phyloP scores from a whole-genome alignment of 164 flowering plant species.

The Santalum album region DNA sequence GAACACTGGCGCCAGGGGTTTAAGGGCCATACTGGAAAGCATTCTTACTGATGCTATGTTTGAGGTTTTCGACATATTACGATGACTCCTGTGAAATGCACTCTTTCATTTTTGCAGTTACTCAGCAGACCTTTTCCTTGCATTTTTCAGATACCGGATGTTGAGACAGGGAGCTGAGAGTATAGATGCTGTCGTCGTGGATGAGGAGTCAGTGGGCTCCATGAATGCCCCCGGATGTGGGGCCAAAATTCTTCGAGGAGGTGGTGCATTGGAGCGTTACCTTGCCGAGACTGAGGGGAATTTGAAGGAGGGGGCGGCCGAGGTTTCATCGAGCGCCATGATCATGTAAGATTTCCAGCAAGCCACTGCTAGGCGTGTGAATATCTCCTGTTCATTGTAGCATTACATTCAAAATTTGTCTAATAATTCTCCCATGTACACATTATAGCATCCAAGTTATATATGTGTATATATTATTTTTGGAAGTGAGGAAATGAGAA shows the following conservation, averaged over 20 bases:
- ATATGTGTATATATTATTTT: too few relatives aligned
- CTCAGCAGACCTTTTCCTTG: background rate
- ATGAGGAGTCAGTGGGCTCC: slow-evolving; percentile 77
- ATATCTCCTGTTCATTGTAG: too few relatives aligned
- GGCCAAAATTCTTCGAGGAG: slow-evolving; percentile 81
- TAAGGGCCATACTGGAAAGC: slow-evolving; percentile 76
- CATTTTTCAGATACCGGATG: slow-evolving; percentile 75
- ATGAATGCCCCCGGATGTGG: slow-evolving; percentile 50
- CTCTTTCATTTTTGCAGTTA: background rate
- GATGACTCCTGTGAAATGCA: background rate
- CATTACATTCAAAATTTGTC: too few relatives aligned
- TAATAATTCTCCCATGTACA: too few relatives aligned
- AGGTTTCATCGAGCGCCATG: slow-evolving; percentile 82
- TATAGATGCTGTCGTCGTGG: slow-evolving; percentile 88
- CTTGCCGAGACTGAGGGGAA: too few relatives aligned
- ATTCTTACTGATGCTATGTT: slow-evolving; percentile 94
- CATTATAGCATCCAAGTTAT: too few relatives aligned
- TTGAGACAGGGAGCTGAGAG: slow-evolving; percentile 58
- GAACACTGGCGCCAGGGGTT: slow-evolving; percentile 96
- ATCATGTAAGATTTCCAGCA: slow-evolving; percentile 48
- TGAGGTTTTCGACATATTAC: slow-evolving; percentile 48
- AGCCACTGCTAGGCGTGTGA: too few relatives aligned
- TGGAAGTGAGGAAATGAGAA: too few relatives aligned
- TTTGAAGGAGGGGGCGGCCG: slow-evolving; percentile 47
- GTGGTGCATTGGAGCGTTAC: slow-evolving; percentile 69